Conservation (phyloP, 2,329 filamentous ascomycete species). For the Claviceps citrina region DNA sequence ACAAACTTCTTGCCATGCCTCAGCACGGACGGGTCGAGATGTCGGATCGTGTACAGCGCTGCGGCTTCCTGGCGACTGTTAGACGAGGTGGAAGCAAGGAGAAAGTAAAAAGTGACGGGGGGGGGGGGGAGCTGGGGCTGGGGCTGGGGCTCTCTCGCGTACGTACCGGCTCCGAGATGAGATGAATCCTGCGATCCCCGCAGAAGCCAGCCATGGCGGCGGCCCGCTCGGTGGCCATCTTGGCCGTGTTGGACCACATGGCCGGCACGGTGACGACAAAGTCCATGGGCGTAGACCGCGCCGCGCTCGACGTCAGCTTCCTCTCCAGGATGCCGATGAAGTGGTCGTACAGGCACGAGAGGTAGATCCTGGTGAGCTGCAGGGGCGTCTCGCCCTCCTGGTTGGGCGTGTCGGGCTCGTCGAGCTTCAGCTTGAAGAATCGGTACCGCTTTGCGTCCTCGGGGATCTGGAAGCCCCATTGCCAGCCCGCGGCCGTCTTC, state of each 20-base stretch:
- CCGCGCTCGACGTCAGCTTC: constrained; percentile 25
- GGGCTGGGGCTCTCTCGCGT: too few relatives aligned
- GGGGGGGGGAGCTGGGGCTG: too few relatives aligned
- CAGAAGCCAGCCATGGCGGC: constrained; percentile 25
- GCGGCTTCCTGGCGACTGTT: constrained; percentile 27
- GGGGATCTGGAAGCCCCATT: constrained; percentile 37
- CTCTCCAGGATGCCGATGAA: constrained; percentile 29
- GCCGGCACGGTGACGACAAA: constrained; percentile 43
- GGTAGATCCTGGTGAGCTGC: constrained; percentile 26
- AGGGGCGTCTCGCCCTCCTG: constrained; percentile 21
- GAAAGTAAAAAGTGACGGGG: neutral
- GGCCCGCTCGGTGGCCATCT: constrained; percentile 30
- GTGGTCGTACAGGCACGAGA: constrained; percentile 32
- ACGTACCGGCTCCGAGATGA: constrained; percentile 33
- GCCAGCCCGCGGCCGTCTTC: constrained; percentile 24
- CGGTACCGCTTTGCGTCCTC: constrained; percentile 22
- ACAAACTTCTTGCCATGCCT: constrained; percentile 33
- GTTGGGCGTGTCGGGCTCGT: constrained; percentile 17
- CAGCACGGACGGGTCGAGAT: constrained; percentile 25
- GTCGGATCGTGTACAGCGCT: constrained; percentile 32
- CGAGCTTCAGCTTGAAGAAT: constrained; percentile 33
- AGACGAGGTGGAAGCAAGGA: too few relatives aligned
- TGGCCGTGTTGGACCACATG: constrained; percentile 41
- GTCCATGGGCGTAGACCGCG: constrained; percentile 30
- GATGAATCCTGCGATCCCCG: constrained; percentile 26